Evolutionary conservation across 1,284 basidiomycete species (phyloP), one percentile per base, ranked within the genome.

Genomic region (Austroboletus rostrupii): DNA sequence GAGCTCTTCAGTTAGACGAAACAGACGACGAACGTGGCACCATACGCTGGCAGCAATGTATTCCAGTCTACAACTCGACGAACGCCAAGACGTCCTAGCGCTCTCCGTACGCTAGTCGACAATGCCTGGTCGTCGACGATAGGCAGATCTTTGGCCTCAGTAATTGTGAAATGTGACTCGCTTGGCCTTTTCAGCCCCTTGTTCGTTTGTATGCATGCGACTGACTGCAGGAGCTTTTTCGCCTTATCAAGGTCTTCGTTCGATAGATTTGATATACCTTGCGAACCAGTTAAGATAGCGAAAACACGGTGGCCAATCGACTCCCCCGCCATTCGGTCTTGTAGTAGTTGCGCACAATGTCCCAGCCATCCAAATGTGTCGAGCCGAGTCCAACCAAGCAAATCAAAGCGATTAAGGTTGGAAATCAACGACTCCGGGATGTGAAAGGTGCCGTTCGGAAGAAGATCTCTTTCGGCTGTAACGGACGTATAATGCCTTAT

Each of bases 361-460:
- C 17, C 9, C 5, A 60, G 49, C 68, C 20, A 76, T 72, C 43
- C 73, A 62, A n/a, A 79, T 67, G 45, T 74, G 28, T 78, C 77
- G 39, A 97, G 68, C 65, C 87, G 80, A 14, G 69, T 59, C 89
- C 95, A 98, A 33, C 87, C 81, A 1, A 81, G 76, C 14, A 98
- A 72, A 62, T 94, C 90, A 31, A 72, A 72, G 2, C 74, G 73
- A 0, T 78, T 69, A 31, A 79, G 70, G 48, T 92, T 78, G 16
- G 77, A 2, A 13, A 10, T 68, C 52, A 78, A 80, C 56, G 85
- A 84, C 46, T 91, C 67, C 7, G 68, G 70, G 23, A 17, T 40
- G 7, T 50, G 43, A 17, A 67, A 53, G 23, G 46, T 66, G 26
- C 64, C 40, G 8, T 46, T 74, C 3, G 92, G 91, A 0, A 96